Base-by-base conservation (phyloP, 1,284 basidiomycete genomes). In the Pascua guehoae region DNA sequence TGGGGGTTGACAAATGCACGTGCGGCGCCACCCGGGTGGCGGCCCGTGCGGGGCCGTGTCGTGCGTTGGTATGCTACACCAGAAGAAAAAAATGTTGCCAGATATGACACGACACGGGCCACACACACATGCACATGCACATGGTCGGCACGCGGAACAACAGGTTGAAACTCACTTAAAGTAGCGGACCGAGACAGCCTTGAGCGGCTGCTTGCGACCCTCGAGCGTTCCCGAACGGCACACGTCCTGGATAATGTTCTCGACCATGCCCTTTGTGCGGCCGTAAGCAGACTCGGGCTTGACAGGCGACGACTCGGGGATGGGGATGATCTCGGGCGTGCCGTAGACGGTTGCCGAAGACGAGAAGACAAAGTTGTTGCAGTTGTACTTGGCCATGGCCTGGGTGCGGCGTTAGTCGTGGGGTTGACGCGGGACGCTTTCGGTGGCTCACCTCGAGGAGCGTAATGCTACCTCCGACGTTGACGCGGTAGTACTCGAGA, bases 331-430 rank as follows among this genome's bases (percentile, higher is more conserved):
- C 47, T 89, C 87, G 9, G 96, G 96, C 3, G 87, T 93, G 59
- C 96, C 96, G 74, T 99, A 99, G 40, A 98, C 96, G n/a, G 96
- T 98, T 2, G 96, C 96, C 24, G 92, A 96, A 12, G 94, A 97
- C 1, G 93, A 97, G 81, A 98, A 99, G 61, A 99, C 94, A 62
- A 98, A 81, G 49, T 53, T 53, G 60, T 62, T 49, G 52, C 54
- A 55, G 43, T 49, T 38, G 49, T 49, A 18, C 61, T 89, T 87
- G 56, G 82, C 81, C 93, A 97, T 97, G 63, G 84, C 80, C 80
- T 92, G 85, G 49, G 24, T 32, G 24, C 24, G 24, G 24, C 7
- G 24, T 32, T 32, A 32, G 24, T 32, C 24, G 7, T 7, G 24
- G 3, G 16, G 38, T 18, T n/a, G 37, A 16, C 36, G 16, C 37